Base-by-base conservation (phyloP, 306 rosid genomes). In the Quercus aquifolioides region DNA sequence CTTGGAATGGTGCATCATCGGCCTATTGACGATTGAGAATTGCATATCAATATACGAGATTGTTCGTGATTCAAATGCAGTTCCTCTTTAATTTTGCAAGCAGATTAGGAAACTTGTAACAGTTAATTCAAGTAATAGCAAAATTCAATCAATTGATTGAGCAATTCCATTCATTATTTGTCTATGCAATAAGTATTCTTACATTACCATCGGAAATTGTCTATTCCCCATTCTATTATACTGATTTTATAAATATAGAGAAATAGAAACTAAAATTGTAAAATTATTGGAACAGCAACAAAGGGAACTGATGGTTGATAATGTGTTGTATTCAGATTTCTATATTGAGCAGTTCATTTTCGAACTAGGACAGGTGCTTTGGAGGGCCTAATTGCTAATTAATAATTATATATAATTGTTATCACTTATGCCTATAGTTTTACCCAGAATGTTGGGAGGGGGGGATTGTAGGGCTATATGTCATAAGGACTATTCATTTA, bases 1-100 rank as follows among this genome's bases (percentile, higher is more conserved):
- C 86, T 87, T 95, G 90, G 97, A 93, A 73, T 92, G 99, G 99
- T 93, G 98, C 88, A 91, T 95, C 81, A 95, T 95, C 77, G 94
- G 93, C 80, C 86, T 95, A 62, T 84, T 95, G 94, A 85, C 76
- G 3, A 87, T 95, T 68, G 99, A 95, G 82, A 95, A 91, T 82
- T 88, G 84, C 12, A 83, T 95, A 79, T 93, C 96, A 51, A 11
- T 93, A 17, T 90, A 93, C n/a, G 97, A 95, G 91, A 89, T 95
- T 79, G 79, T 91, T 89, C 87, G 76, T 41, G 97, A 83, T 73
- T 87, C 99, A 74, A 88, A 78, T 76, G 74, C 87, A 63, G 60
- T 80, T 79, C 82, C 86, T 46, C 52, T 69, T 30, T 82, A 57
- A 77, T 70, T 54, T 33, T 35, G 80, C 81, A 64, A 43, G 17